Percentiles rank a stretch among this genome's conserved stretches.
Evolutionary conservation across 495 filamentous ascomycete species (phyloP).

Genomic region (Clohesyomyces aquaticus): DNA sequence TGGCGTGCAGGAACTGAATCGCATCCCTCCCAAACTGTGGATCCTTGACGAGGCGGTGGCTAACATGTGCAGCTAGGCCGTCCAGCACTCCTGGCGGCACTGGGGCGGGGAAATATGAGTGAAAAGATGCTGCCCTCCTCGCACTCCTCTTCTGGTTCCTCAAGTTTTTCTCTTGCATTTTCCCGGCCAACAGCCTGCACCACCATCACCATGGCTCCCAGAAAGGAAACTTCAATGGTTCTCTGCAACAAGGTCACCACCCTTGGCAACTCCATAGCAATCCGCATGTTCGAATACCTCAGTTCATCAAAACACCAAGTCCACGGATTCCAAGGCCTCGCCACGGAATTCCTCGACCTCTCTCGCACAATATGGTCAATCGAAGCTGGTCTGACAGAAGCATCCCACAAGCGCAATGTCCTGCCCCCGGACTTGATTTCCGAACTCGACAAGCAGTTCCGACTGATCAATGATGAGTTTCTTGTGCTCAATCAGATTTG

Average conservation of each 20-base stretch:
- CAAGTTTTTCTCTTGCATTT: no score
- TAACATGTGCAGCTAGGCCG: no score
- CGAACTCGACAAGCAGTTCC: conserved; percentile 58
- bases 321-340: conserved; percentile 54
- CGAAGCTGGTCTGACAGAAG: conserved; percentile 55
- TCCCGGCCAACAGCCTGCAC: no score
- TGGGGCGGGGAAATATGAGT: no score
- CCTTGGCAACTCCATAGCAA: conserved; percentile 56
- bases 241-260: conserved; percentile 47
- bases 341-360: conserved; percentile 57
- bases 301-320: conserved; percentile 52
- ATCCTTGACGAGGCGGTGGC: no score
- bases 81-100: no score
- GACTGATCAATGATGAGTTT: conserved; percentile 52
- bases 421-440: conserved; percentile 53
- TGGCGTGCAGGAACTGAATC: no score
- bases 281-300: conserved; percentile 61
- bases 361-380: conserved; percentile 57
- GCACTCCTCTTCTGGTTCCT: no score
- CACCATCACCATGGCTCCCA: conserved; percentile 38
- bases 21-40: no score
- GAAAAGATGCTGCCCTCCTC: no score
- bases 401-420: conserved; percentile 41
- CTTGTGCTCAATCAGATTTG: conserved; percentile 56
- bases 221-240: conserved; percentile 38